Conservation (phyloP, 257 asterid genomes). For the Ajuga chamaepitys region DNA sequence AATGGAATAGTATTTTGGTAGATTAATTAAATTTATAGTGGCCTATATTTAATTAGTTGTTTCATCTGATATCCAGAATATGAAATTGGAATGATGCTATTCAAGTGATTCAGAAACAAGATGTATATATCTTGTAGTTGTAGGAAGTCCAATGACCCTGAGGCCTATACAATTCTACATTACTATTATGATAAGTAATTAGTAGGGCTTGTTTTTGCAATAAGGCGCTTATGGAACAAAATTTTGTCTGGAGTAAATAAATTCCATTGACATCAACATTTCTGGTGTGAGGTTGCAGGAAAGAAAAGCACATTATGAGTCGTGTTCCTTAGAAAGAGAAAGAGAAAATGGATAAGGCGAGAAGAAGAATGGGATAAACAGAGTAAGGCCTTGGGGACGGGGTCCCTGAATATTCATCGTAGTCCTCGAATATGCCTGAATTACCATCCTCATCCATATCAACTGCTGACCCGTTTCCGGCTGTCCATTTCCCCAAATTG, state of each 20-base stretch:
- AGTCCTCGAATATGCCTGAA: slow-evolving; percentile 45
- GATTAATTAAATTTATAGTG: neutral
- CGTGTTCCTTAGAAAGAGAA: slow-evolving; percentile 11
- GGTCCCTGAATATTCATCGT: slow-evolving; percentile 42
- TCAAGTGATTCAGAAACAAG: too few relatives aligned
- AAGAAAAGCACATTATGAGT: slow-evolving; percentile 16
- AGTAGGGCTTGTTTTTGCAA: too few relatives aligned
- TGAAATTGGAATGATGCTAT: too few relatives aligned
- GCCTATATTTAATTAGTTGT: too few relatives aligned
- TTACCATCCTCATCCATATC: slow-evolving; percentile 32
- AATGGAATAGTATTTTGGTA: neutral
- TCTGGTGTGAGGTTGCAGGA: slow-evolving; percentile 14
- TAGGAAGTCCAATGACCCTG: too few relatives aligned
- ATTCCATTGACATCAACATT: slow-evolving; percentile 18
- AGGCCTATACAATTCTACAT: too few relatives aligned
- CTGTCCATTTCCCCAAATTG: slow-evolving; percentile 58
- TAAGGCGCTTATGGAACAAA: neutral
- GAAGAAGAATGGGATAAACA: slow-evolving; percentile 3
- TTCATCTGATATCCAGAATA: too few relatives aligned
- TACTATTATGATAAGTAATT: too few relatives aligned
- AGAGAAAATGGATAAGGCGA: slow-evolving; percentile 22
- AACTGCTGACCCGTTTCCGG: slow-evolving; percentile 29
- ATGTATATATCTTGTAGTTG: too few relatives aligned
- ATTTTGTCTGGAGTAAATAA: neutral
- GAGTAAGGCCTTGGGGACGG: slow-evolving; percentile 10